Base-by-base conservation (phyloP, 306 rosid genomes). In the Adenanthera pavonina region DNA sequence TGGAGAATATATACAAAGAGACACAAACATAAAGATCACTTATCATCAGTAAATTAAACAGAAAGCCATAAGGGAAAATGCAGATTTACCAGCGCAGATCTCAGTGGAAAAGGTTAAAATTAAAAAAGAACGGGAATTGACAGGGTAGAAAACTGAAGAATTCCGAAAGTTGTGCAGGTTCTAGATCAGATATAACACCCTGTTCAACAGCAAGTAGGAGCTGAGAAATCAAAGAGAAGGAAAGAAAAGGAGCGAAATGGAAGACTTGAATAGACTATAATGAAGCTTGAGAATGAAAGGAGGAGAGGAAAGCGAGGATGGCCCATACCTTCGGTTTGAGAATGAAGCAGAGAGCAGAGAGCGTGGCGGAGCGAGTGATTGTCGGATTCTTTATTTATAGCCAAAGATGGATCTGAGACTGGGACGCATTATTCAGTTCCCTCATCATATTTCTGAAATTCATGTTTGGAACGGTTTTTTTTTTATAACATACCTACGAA, bases 381-480 rank as follows among this genome's bases (percentile, higher is more conserved):
- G 0, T 19, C 20, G 12, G 66, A 69, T 60, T 70, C 78, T 76
- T 76, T 84, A 84, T 70, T 80, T 80, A 43, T 13, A 41, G 40
- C 6, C 49, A n/a, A 17, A 13, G 44, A 11, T 11, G 69, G 87
- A 84, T 84, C 87, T 80, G 73, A 68, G 79, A 70, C 16, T 69
- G 79, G 84, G 52, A 44, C 8, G 19, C 35, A 46, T 44, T 33
- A 6, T 10, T 4, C 0, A 9, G 11, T 40, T 44, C 34, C 0
- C 5, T 11, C 9, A 17, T 40, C 49, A 25, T 17, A 64, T 20
- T 20, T 20, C 35, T 11, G 20, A 19, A 57, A 3, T 20, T 8
- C 20, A 5, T 9, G 65, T 59, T 10, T 4, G 0, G 2, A 48
- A 48, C 52, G 0, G 5, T 56, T 56, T 64, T 6, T 35, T 14